These are phyloP conservation scores for Vigna reflexopilosa DNA, from an alignment of 306 rosid genomes.

Conservation along the genomic window DNA sequence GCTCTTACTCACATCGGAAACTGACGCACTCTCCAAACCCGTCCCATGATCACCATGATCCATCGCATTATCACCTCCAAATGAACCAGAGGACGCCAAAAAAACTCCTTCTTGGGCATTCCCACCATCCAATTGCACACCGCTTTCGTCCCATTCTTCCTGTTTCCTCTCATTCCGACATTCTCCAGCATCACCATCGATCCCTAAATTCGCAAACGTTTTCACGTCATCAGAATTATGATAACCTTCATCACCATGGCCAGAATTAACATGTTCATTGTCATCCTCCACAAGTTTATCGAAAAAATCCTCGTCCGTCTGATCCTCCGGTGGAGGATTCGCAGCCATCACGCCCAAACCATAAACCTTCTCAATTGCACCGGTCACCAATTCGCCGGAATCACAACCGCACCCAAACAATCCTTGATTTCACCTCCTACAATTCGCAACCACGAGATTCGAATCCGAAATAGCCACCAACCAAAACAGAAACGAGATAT, in stretches of 20 bases:
- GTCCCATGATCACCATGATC: conserved; percentile 42
- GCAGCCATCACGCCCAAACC: conserved; percentile 75
- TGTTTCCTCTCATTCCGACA: conserved; percentile 33
- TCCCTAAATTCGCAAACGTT: conserved; percentile 61
- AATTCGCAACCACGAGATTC: conserved; percentile 60
- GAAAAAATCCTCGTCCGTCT: conserved; percentile 90
- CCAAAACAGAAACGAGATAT: conserved; percentile 49
- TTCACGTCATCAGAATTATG: conserved; percentile 63
- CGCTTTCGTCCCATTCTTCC: conserved; percentile 28
- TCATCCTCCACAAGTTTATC: conserved; percentile 89
- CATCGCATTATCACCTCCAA: conserved; percentile 36
- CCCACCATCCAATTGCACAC: conserved; percentile 40
- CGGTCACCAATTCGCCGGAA: conserved; percentile 12
- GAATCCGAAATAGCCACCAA: background rate
- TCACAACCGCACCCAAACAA: conserved; percentile 38
- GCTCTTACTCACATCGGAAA: conserved; percentile 38
- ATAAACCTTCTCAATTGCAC: conserved; percentile 41
- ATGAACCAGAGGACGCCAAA: conserved; percentile 42
- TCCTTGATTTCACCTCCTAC: conserved; percentile 14
- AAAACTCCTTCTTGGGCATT: conserved; percentile 39
- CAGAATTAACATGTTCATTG: conserved; percentile 46
- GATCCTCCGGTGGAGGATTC: conserved; percentile 97
- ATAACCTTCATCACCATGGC: conserved; percentile 42
- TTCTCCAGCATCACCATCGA: conserved; percentile 45
- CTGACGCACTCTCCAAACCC: conserved; percentile 41